Evolutionary conservation across 768 basidiomycete genomes (phyloP).

Genomic region (Dioszegia hungarica): DNA sequence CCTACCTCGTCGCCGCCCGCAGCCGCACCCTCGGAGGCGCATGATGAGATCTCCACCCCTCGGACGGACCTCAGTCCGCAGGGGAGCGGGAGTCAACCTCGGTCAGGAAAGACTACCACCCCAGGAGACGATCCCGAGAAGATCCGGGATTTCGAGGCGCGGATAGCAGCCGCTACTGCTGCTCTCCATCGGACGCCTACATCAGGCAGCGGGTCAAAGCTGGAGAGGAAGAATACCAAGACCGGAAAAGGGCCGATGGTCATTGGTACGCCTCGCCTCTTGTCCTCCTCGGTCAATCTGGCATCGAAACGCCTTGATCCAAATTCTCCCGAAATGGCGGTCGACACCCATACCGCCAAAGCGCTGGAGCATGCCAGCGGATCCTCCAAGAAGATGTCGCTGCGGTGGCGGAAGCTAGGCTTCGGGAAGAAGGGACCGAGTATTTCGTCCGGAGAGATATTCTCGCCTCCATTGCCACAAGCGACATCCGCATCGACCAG

Average conservation of each 20-base stretch:
- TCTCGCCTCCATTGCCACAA: not conserved
- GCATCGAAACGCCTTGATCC: not conserved
- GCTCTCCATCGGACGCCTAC: slow-evolving; percentile 33
- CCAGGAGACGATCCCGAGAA: slow-evolving; percentile 18
- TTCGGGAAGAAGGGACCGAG: slow-evolving; percentile 20
- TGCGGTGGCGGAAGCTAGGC: slow-evolving; percentile 36
- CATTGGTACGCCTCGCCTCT: slow-evolving; percentile 34
- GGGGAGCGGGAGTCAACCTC: no score
- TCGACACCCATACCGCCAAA: not conserved
- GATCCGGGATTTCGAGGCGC: slow-evolving; percentile 33
- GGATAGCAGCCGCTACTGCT: slow-evolving; percentile 40
- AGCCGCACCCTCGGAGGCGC: not conserved
- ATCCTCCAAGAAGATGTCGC: slow-evolving; percentile 27
- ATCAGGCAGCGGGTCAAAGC: slow-evolving; percentile 11
- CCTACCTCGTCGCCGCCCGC: not conserved
- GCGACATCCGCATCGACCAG: not conserved
- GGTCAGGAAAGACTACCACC: not conserved
- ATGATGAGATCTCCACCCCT: not conserved
- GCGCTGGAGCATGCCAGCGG: slow-evolving; percentile 32
- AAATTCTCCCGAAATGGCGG: not conserved
- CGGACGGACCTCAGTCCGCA: not conserved
- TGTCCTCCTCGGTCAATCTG: slow-evolving; percentile 35
- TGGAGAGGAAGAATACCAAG: slow-evolving; percentile 33
- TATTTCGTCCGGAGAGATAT: slow-evolving; percentile 4
- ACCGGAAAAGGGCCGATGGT: slow-evolving; percentile 18